Evolutionary conservation across 305 asterid species (phyloP).

Genomic region (Euphrasia arctica): DNA sequence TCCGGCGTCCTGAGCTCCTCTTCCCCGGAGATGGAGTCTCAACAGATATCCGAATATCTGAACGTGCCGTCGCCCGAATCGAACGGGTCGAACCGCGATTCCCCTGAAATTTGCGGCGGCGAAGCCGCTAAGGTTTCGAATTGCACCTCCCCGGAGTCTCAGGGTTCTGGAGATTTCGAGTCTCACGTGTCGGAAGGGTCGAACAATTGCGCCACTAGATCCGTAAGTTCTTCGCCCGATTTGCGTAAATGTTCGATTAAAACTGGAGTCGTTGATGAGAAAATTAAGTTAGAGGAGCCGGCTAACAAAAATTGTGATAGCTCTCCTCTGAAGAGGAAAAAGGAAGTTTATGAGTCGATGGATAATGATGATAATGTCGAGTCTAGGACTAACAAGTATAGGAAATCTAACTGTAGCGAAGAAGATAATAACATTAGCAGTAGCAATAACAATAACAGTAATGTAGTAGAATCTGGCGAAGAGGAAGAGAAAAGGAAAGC

Average conservation of each 20-base stretch:
- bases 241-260: conserved; percentile 30
- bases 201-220: conserved; percentile 26
- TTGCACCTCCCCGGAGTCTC: neutral
- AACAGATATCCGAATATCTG: conserved; percentile 53
- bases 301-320: conserved; percentile 27
- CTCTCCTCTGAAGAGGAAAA: conserved; percentile 65
- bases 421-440: conserved; percentile 32
- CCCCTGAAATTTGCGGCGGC: neutral
- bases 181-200: conserved; percentile 46
- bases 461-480: conserved; percentile 34
- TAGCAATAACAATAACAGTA: conserved; percentile 28
- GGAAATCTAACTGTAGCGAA: conserved; percentile 40
- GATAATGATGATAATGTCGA: conserved; percentile 29
- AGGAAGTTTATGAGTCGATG: conserved; percentile 44
- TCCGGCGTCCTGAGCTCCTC: conserved; percentile 46
- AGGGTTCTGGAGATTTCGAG: conserved; percentile 51
- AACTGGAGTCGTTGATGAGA: conserved; percentile 37
- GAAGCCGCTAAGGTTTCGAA: neutral
- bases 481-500: conserved; percentile 84
- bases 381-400: conserved; percentile 44
- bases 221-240: conserved; percentile 48
- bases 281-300: conserved; percentile 37
- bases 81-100: conserved; percentile 35
- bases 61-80: conserved; percentile 77
- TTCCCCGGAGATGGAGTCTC: conserved; percentile 42